Evolutionary conservation across 768 basidiomycete genomes (phyloP).

Genomic region (Mycena kentingensis): DNA sequence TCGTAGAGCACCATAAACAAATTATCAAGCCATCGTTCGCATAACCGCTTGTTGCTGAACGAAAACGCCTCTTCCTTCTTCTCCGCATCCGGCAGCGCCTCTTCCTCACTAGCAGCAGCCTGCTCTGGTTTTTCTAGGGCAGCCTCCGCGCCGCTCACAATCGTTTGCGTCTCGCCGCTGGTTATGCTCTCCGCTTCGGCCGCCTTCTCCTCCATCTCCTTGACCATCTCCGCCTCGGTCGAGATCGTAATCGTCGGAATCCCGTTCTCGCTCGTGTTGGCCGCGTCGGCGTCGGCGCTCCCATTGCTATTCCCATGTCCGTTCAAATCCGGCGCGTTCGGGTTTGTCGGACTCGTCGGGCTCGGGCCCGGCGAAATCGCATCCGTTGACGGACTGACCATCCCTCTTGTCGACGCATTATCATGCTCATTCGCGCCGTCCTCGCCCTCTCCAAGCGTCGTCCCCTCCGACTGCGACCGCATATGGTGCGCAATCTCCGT

Average conservation of each 20-base stretch:
- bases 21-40: conserved; percentile 97
- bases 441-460: conserved; percentile 30
- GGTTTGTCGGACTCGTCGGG: conserved; percentile 28
- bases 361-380: conserved; percentile 6
- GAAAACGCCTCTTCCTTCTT: conserved; percentile 69
- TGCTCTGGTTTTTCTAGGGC: conserved; percentile 51
- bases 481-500: conserved; percentile 54
- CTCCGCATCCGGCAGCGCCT: conserved; percentile 39
- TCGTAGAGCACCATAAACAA: conserved; percentile 98
- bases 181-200: conserved; percentile 26
- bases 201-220: conserved; percentile 36
- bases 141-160: conserved; percentile 28
- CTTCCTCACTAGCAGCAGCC: conserved; percentile 52
- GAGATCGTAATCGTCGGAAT: conserved; percentile 77
- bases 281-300: no score
- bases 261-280: conserved; percentile 30
- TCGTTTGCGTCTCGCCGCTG: conserved; percentile 16
- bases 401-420: conserved; percentile 68
- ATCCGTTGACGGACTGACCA: conserved; percentile 34
- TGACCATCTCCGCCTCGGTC: conserved; percentile 59
- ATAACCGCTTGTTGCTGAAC: conserved; percentile 94
- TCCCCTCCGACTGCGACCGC: conserved; percentile 24
- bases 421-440: conserved; percentile 49
- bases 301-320: conserved; percentile 11
- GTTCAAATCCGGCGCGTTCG: conserved; percentile 28